Conservation (phyloP, 305 asterid genomes). For the Plantago coronopus region DNA sequence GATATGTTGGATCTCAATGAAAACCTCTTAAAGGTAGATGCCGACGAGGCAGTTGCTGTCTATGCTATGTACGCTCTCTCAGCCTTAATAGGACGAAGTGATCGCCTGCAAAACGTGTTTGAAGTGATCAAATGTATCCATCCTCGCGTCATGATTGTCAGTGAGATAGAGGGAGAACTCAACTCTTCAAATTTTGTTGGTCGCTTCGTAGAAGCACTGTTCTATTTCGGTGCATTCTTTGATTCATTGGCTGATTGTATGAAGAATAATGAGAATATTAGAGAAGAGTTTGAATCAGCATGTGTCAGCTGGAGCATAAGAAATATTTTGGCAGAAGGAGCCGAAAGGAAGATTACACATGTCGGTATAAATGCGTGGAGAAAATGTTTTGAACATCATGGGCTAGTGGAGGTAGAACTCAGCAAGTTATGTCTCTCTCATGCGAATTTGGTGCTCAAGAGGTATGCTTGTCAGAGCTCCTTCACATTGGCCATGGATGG, state of each 20-base stretch:
- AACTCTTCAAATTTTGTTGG: slow-evolving; percentile 46
- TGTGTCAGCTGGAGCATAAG: slow-evolving; percentile 30
- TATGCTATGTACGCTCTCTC: slow-evolving; percentile 31
- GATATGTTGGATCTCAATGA: slow-evolving; percentile 31
- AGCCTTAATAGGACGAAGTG: slow-evolving; percentile 29
- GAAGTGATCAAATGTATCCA: slow-evolving; percentile 27
- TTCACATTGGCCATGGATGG: slow-evolving; percentile 41
- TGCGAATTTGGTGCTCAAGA: too few species aligned
- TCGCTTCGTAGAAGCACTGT: slow-evolving; percentile 50
- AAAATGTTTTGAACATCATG: slow-evolving; percentile 35
- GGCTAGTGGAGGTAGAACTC: slow-evolving; percentile 39
- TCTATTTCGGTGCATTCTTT: slow-evolving; percentile 42
- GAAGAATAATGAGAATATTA: slow-evolving; percentile 35
- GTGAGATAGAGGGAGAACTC: slow-evolving; percentile 46
- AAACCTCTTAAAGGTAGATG: slow-evolving; percentile 22
- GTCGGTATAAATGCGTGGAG: slow-evolving; percentile 44
- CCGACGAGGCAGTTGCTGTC: slow-evolving; percentile 31
- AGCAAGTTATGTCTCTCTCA: slow-evolving; percentile 38
- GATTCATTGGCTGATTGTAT: slow-evolving; percentile 53
- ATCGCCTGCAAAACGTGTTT: slow-evolving; percentile 35
- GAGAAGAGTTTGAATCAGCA: slow-evolving; percentile 25
- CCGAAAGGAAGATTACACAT: slow-evolving; percentile 42
- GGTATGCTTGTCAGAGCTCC: slow-evolving; percentile 30
- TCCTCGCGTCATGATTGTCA: slow-evolving; percentile 43
- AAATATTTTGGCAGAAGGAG: slow-evolving; percentile 41